phyloP scores from a whole-genome alignment of 345 rosid genomes.

The Eucalyptus sideroxylon region DNA sequence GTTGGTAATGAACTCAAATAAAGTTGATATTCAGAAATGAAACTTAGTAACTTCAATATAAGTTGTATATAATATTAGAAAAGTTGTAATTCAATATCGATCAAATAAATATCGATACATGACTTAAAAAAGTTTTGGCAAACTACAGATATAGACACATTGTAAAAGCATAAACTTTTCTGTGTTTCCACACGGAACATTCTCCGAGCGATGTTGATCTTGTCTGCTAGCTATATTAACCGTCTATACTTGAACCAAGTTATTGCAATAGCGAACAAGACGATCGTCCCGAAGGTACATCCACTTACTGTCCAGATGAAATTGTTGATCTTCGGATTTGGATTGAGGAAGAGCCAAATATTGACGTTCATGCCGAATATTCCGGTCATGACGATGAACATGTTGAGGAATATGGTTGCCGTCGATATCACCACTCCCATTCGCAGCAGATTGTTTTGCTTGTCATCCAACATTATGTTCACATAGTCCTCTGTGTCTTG shows the following conservation, averaged over 20 bases:
- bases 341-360: not conserved
- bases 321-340: not conserved
- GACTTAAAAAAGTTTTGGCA: not conserved
- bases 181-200: not conserved
- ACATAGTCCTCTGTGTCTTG: conserved; percentile 29
- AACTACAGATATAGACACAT: not conserved
- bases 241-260: not conserved
- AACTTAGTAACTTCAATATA: not conserved
- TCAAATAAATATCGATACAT: not conserved
- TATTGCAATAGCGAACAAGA: not conserved
- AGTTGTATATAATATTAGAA: not conserved
- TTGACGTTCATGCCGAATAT: conserved; percentile 63
- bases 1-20: not conserved
- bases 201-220: not conserved
- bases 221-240: not conserved
- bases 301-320: not conserved
- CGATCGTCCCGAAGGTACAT: not conserved
- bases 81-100: not conserved
- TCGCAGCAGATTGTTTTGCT: not conserved
- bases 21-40: not conserved
- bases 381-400: conserved; percentile 53
- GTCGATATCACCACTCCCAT: conserved; percentile 46
- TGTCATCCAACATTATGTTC: conserved; percentile 15
- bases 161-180: not conserved
- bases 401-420: conserved; percentile 57